phyloP scores from a whole-genome alignment of 2,329 filamentous ascomycete genomes.

The Thielaviopsis ethacetica region DNA sequence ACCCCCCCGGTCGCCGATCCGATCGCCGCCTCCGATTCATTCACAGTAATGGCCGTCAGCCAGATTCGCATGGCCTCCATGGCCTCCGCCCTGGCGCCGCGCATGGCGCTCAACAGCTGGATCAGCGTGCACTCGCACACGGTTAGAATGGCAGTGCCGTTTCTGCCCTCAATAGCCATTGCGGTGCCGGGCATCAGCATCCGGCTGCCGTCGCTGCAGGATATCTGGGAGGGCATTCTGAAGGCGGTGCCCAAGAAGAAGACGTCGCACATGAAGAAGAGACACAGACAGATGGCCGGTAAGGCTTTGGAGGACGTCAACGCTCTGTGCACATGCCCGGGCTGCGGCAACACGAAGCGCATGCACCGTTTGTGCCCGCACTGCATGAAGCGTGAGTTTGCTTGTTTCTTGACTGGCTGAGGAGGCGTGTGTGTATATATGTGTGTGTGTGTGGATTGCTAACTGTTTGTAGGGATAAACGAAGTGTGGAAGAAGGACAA shows the following conservation, averaged over 20 bases:
- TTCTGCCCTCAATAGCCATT: conserved; percentile 38
- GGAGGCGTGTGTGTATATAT: too few species aligned
- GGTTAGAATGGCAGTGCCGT: conserved; percentile 18
- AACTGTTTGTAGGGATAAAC: conserved; percentile 11
- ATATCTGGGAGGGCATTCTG: conserved; percentile 85
- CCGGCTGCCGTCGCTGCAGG: conserved; percentile 43
- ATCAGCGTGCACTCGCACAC: conserved; percentile 5
- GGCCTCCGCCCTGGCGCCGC: conserved; percentile 3
- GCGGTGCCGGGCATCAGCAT: conserved; percentile 44
- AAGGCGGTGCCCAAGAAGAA: conserved; percentile 97
- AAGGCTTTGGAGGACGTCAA: conserved; percentile 89
- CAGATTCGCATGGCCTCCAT: conserved; percentile 7
- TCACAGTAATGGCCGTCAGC: not conserved
- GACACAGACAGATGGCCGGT: conserved; percentile 84
- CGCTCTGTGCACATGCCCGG: conserved; percentile 72
- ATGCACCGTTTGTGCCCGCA: conserved; percentile 77
- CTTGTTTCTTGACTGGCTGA: not conserved
- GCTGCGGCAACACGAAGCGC: conserved; percentile 74
- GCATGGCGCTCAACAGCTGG: not conserved
- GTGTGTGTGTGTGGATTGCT: not conserved
- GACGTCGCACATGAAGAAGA: conserved; percentile 90
- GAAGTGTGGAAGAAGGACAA: conserved; percentile 14
- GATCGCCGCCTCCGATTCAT: not conserved
- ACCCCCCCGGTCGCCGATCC: not conserved
- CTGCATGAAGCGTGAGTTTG: conserved; percentile 61